Base-by-base conservation (phyloP, 2,329 filamentous ascomycete genomes). In the Colletotrichum chlorophyti region DNA sequence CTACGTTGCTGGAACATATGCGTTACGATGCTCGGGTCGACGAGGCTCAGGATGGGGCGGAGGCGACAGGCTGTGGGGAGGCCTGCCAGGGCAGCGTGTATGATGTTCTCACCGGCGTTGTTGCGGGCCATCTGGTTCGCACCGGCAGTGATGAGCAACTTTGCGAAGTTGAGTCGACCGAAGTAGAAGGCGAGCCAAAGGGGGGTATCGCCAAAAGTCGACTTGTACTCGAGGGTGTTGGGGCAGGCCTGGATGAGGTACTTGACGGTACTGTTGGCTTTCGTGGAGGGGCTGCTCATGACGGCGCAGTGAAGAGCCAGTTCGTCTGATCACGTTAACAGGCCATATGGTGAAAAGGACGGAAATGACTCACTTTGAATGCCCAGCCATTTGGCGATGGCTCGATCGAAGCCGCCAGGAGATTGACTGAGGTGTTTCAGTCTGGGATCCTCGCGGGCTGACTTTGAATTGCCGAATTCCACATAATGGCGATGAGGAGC, bases 41-140 rank as follows among this genome's bases (percentile, higher is more conserved):
- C 74, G 1, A 91, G 71, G 0, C 80, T 73, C 6, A 91, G 72
- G 34, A 92, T 69, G 1, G 69, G 61, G 9, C 76, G 70, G 15
- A 85, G 70, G 51, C 71, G 65, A 2, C 69, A 61, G 6, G 68
- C 69, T 4, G 65, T 68, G 10, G 76, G 76, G 3, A 60, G 65
- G 21, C 64, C 66, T 4, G 58, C 51, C 10, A 77, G 66, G 6
- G 87, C 77, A 3, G 80, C 75, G 66, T 96, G 91, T 1, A 94
- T 62, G 14, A 94, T 74, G 65, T 94, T 96, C 63, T 84, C 80
- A 10, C 85, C 85, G 3, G 74, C 68, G 9, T 73, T 74, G 66
- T 91, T 87, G 21, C 86, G 86, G 29, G 75, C 75, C 1, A 84
- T 83, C 67, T 91, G 87, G 66, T 95, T 85, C 2, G 90, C 90